Percentiles rank a stretch among this genome's conserved stretches.
phyloP scores from a whole-genome alignment of 2,329 filamentous ascomycete genomes.

The Periconia sp. region DNA sequence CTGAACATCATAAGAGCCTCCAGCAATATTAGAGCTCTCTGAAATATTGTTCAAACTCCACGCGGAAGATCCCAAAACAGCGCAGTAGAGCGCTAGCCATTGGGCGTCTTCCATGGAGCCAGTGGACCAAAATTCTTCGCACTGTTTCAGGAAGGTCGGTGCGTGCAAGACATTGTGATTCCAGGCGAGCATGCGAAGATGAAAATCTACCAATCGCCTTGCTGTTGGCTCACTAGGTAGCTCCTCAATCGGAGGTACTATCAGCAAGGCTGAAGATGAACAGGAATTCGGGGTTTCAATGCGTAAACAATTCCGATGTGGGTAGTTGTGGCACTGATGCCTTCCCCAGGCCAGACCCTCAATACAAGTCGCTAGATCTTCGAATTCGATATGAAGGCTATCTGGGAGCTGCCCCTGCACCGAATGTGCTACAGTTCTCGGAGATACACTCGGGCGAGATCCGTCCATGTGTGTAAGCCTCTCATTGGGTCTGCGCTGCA shows the following conservation, averaged over 20 bases:
- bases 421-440: no score
- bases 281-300: background rate
- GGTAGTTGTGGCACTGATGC: constrained; percentile 1
- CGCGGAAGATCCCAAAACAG: no score
- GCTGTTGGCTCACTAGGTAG: background rate
- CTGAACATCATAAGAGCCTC: no score
- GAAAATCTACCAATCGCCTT: background rate
- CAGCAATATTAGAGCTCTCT: no score
- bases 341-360: constrained; percentile 1
- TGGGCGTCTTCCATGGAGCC: background rate
- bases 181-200: background rate
- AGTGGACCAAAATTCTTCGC: background rate
- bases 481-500: no score
- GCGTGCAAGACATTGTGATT: background rate
- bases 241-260: background rate
- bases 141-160: background rate
- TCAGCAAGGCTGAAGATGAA: background rate
- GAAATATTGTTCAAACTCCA: no score
- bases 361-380: constrained; percentile 1
- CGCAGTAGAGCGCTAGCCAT: background rate
- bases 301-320: constrained; percentile 1
- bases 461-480: no score
- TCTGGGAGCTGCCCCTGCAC: no score
- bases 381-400: background rate
- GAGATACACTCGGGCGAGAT: no score